Percentiles rank a stretch among this genome's conserved stretches.
phyloP scores from a whole-genome alignment of 2,329 filamentous ascomycete species.

The Coniochaeta hoffmannii region DNA sequence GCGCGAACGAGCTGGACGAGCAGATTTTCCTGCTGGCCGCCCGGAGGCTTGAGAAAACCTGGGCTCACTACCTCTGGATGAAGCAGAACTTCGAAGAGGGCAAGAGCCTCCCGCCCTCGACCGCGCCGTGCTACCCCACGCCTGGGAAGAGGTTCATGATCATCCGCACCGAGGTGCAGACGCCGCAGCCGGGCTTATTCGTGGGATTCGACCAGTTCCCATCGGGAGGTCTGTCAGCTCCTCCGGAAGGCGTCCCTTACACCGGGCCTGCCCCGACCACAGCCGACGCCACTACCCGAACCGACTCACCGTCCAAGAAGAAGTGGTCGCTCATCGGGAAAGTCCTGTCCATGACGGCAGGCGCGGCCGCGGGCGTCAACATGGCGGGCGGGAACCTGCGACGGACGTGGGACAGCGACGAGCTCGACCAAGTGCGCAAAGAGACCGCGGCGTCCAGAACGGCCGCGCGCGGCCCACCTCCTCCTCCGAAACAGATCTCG shows the following conservation, averaged over 20 bases:
- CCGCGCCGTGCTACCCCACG: slow-evolving; percentile 75
- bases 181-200: slow-evolving; percentile 38
- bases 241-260: slow-evolving; percentile 4
- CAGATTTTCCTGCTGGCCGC: slow-evolving; percentile 63
- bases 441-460: slow-evolving; percentile 40
- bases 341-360: slow-evolving; percentile 42
- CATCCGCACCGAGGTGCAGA: slow-evolving; percentile 64
- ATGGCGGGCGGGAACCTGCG: slow-evolving; percentile 13
- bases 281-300: slow-evolving; percentile 18
- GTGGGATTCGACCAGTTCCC: slow-evolving; percentile 37
- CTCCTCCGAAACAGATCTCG: slow-evolving; percentile 28
- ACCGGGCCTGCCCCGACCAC: slow-evolving; percentile 12
- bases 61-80: slow-evolving; percentile 73
- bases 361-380: slow-evolving; percentile 7
- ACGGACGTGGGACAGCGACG: slow-evolving; percentile 34
- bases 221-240: slow-evolving; percentile 3
- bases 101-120: slow-evolving; percentile 56
- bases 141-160: slow-evolving; percentile 84
- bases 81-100: slow-evolving; percentile 56
- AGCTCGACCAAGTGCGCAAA: slow-evolving; percentile 41
- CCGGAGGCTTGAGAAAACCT: slow-evolving; percentile 61
- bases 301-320: slow-evolving; percentile 22
- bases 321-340: slow-evolving; percentile 61
- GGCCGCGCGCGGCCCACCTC: slow-evolving; percentile 18
- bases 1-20: slow-evolving; percentile 54